Percentiles rank a stretch among this genome's conserved stretches.
phyloP scores from a whole-genome alignment of 2,329 filamentous ascomycete species.

The Onygenales sp. region DNA sequence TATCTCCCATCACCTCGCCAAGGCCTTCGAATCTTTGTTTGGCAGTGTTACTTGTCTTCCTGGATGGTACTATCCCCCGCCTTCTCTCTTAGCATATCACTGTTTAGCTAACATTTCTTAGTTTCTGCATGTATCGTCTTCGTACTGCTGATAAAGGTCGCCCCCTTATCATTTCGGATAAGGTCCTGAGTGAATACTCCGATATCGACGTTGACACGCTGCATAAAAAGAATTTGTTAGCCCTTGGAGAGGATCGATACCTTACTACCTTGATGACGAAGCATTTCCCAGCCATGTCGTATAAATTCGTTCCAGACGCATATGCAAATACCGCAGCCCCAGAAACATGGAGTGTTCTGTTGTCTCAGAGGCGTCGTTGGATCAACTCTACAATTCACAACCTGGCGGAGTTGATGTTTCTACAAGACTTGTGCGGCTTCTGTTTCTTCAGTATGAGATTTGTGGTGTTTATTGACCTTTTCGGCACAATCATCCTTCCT shows the following conservation, averaged over 20 bases:
- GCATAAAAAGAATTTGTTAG: slow-evolving; percentile 87
- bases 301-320: slow-evolving; percentile 90
- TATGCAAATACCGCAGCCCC: slow-evolving; percentile 90
- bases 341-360: slow-evolving; percentile 82
- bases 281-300: slow-evolving; percentile 89
- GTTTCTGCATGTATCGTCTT: slow-evolving; percentile 98
- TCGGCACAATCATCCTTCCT: slow-evolving; percentile 84
- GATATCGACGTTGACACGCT: slow-evolving; percentile 86
- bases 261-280: slow-evolving; percentile 97
- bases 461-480: slow-evolving; percentile 86
- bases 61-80: slow-evolving; percentile 66
- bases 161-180: slow-evolving; percentile 86
- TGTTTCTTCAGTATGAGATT: slow-evolving; percentile 99
- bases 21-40: slow-evolving; percentile 96
- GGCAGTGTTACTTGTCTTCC: slow-evolving; percentile 97
- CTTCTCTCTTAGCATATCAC: neutral
- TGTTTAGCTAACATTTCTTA: slow-evolving; percentile 39
- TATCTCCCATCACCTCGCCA: slow-evolving; percentile 93
- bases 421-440: slow-evolving; percentile 95
- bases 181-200: slow-evolving; percentile 77
- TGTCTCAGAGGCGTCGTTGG: slow-evolving; percentile 98
- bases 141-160: slow-evolving; percentile 89
- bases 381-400: slow-evolving; percentile 99
- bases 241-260: slow-evolving; percentile 93
- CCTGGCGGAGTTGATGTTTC: slow-evolving; percentile 75